A percentile compares a stretch with the other conserved stretches of the same genome.
These are phyloP conservation scores for Psidium guajava DNA, from an alignment of 345 rosid genomes.

Conservation along the genomic window DNA sequence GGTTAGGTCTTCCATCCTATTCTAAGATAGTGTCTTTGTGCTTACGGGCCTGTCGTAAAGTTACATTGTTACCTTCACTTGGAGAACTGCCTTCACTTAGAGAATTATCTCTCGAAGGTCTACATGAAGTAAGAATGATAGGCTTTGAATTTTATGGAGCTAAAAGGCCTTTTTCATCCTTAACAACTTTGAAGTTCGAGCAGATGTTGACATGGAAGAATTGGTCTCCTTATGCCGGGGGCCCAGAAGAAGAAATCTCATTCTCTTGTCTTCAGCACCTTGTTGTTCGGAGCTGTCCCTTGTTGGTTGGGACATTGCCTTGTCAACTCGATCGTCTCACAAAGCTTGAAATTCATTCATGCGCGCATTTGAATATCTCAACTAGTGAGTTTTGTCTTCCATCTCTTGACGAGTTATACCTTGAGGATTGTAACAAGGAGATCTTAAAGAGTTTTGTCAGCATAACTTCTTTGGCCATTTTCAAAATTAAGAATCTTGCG, in stretches of 20 bases:
- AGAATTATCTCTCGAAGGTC: background rate
- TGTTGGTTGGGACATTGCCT: background rate
- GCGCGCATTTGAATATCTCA: background rate
- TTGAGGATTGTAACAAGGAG: background rate
- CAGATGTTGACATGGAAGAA: background rate
- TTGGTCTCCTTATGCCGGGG: background rate
- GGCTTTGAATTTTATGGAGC: background rate
- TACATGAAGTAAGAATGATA: background rate
- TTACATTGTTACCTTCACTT: background rate
- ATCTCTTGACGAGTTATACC: background rate
- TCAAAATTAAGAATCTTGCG: background rate
- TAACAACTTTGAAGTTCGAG: background rate
- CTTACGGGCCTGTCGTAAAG: background rate
- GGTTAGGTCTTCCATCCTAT: background rate
- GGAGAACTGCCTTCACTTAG: background rate
- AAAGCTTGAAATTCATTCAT: background rate
- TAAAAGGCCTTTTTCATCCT: background rate
- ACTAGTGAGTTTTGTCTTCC: accelerated
- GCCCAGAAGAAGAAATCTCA: background rate
- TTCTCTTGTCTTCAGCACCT: background rate
- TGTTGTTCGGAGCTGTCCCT: background rate
- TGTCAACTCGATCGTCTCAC: background rate
- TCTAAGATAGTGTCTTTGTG: background rate
- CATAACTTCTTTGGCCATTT: background rate
- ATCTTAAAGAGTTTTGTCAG: background rate